phyloP scores from a whole-genome alignment of 257 asterid genomes.

The Solanum bulbocastanum region DNA sequence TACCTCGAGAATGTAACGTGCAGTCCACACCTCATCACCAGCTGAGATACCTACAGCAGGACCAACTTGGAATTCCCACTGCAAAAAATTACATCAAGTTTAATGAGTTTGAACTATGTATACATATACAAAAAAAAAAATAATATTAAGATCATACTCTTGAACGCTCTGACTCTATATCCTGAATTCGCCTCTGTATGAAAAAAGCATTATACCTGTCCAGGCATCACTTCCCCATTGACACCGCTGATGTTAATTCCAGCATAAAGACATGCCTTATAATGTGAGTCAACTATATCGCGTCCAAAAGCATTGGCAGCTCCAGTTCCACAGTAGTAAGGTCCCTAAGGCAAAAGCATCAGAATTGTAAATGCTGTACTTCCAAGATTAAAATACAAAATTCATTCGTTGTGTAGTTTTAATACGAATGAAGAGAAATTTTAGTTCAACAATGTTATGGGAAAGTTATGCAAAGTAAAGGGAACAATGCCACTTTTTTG shows the following conservation, averaged over 20 bases:
- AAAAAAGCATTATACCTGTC: constrained; percentile 36
- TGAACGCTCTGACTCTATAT: neutral
- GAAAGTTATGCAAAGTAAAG: neutral
- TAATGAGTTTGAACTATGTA: neutral
- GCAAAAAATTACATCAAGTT: neutral
- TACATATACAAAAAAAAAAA: neutral
- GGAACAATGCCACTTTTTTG: neutral
- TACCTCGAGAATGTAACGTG: constrained; percentile 93
- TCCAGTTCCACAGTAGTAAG: constrained; percentile 82
- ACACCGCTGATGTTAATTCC: constrained; percentile 86
- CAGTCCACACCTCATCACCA: constrained; percentile 82
- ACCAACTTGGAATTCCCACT: constrained; percentile 99
- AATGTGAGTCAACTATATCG: constrained; percentile 72
- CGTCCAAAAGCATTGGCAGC: constrained; percentile 92
- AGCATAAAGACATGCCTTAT: constrained; percentile 77
- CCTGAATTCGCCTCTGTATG: neutral
- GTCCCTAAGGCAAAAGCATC: constrained; percentile 44
- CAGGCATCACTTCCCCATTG: constrained; percentile 95
- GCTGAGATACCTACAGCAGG: constrained; percentile 89
- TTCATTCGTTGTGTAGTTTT: no score
- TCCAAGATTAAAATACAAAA: no score
- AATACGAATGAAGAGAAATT: neutral
- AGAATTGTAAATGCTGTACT: neutral
- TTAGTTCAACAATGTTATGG: neutral
- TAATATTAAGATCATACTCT: neutral